These are phyloP conservation scores for Babesia bigemina DNA, from an alignment of 169 alveolate genomes.

Conservation along the genomic window DNA sequence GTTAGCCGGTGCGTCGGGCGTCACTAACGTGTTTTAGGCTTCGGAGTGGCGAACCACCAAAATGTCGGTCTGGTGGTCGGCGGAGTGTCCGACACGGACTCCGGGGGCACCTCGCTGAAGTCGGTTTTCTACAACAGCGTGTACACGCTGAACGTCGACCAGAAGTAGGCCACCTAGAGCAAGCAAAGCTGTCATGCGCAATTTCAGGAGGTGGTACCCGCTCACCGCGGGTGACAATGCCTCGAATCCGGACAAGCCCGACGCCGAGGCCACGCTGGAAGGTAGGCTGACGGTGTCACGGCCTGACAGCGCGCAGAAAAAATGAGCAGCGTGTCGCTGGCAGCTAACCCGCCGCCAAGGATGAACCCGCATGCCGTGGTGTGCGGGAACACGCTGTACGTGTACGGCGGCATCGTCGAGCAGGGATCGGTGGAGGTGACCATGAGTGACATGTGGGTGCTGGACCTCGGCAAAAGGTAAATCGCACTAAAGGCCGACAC, in stretches of 20 bases:
- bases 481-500: neutral
- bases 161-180: conserved; percentile 26
- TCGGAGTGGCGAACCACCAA: conserved; percentile 74
- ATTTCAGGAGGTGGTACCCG: conserved; percentile 67
- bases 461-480: conserved; percentile 39
- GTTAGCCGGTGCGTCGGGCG: conserved; percentile 11
- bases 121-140: conserved; percentile 57
- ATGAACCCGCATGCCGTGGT: conserved; percentile 51
- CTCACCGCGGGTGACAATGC: conserved; percentile 40
- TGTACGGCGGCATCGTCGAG: conserved; percentile 61
- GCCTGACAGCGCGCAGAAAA: conserved; percentile 16
- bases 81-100: conserved; percentile 87
- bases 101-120: conserved; percentile 69
- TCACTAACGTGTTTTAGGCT: neutral
- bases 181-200: neutral
- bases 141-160: conserved; percentile 67
- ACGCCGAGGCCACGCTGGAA: conserved; percentile 10
- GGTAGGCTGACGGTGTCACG: conserved; percentile 10
- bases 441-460: conserved; percentile 57
- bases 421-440: conserved; percentile 56
- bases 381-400: conserved; percentile 54
- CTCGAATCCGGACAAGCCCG: conserved; percentile 9
- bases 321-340: conserved; percentile 25
- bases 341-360: conserved; percentile 48
- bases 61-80: conserved; percentile 82